Conservation (phyloP, 83 land plant species). For the Diphasiastrum complanatum region DNA sequence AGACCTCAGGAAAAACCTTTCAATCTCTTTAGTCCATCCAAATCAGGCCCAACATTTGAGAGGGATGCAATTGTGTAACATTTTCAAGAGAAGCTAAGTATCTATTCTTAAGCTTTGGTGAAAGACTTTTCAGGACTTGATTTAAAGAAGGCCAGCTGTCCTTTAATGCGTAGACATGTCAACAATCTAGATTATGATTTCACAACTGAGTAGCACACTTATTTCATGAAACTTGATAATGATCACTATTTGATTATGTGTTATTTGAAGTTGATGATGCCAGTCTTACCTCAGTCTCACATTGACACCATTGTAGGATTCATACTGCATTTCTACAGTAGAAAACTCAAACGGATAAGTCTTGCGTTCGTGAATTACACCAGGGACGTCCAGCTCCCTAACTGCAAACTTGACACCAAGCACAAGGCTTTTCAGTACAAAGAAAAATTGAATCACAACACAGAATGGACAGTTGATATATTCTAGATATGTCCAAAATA, state of each 20-base stretch:
- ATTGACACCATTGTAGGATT: slow-evolving; percentile 95
- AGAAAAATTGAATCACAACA: slow-evolving; percentile 9
- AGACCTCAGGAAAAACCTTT: no score
- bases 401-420: slow-evolving; percentile 40
- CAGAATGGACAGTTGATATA: neutral
- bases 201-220: no score
- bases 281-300: slow-evolving; percentile 93
- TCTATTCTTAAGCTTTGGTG: no score
- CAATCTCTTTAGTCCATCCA: no score
- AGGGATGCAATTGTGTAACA: no score
- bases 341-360: slow-evolving; percentile 94
- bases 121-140: no score
- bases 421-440: neutral
- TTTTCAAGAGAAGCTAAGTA: no score
- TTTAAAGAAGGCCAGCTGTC: no score
- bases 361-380: slow-evolving; percentile 82
- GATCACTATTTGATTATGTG: neutral
- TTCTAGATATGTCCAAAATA: neutral
- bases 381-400: slow-evolving; percentile 95
- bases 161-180: neutral
- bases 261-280: neutral
- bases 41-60: no score
- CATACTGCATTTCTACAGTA: slow-evolving; percentile 97
- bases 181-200: no score
- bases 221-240: neutral